Conservation (phyloP, 306 rosid species). For the Quercus bicolor region DNA sequence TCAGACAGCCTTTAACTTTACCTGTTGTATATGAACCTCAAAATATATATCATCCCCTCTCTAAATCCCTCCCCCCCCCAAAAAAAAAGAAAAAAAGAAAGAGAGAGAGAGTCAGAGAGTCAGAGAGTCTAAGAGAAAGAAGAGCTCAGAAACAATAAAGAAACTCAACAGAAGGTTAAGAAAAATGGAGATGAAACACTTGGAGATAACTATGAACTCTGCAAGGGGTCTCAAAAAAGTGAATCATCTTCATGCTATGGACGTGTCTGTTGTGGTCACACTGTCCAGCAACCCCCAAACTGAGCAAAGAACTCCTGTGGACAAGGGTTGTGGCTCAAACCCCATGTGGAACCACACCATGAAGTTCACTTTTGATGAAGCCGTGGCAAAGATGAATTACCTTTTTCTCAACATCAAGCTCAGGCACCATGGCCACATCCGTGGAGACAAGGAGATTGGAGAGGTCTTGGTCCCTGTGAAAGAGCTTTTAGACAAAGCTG, state of each 20-base stretch:
- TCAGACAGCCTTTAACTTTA: too few species aligned
- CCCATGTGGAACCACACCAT: conserved; percentile 39
- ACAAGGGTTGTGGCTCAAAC: conserved; percentile 36
- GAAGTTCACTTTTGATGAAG: conserved; percentile 30
- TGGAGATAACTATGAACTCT: too few species aligned
- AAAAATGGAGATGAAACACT: too few species aligned
- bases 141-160: too few species aligned
- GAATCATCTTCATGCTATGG: conserved; percentile 19
- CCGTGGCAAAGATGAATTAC: conserved; percentile 18
- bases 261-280: conserved; percentile 43
- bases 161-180: too few species aligned
- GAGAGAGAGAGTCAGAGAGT: too few species aligned
- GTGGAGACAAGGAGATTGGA: conserved; percentile 38
- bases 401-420: conserved; percentile 26
- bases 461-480: conserved; percentile 28
- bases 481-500: conserved; percentile 3
- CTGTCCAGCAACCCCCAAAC: conserved; percentile 26
- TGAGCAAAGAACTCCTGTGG: conserved; percentile 36
- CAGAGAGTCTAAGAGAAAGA: too few species aligned
- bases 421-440: conserved; percentile 27
- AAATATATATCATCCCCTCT: too few species aligned
- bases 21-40: too few species aligned
- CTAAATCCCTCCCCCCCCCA: too few species aligned
- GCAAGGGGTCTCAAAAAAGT: too few species aligned
- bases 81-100: too few species aligned